Evolutionary conservation across 768 basidiomycete species (phyloP).

Genomic region (Boletus patriciae): DNA sequence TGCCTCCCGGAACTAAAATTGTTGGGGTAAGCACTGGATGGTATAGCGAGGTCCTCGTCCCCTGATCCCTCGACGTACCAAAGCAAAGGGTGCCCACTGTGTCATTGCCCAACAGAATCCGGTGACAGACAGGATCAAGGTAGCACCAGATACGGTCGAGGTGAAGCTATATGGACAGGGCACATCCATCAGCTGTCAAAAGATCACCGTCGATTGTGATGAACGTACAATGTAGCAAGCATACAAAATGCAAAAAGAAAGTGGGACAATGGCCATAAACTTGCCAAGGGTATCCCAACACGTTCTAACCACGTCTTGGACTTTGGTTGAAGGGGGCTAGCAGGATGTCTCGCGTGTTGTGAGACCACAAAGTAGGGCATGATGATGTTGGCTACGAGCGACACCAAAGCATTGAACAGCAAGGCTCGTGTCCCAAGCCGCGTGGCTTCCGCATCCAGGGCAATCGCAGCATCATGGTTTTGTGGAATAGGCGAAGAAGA

Average conservation of each 20-base stretch:
- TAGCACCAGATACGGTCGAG: slow-evolving; percentile 66
- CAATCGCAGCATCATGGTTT: slow-evolving; percentile 29
- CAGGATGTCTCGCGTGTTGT: too few relatives aligned
- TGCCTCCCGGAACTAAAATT: too few relatives aligned
- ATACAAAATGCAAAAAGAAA: slow-evolving; percentile 81
- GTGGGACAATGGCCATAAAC: slow-evolving; percentile 85
- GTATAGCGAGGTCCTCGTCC: background rate
- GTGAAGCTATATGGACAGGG: slow-evolving; percentile 55
- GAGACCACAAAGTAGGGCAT: too few relatives aligned
- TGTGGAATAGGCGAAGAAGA: too few relatives aligned
- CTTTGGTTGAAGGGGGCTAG: too few relatives aligned
- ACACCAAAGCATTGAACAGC: too few relatives aligned
- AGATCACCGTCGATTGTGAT: slow-evolving; percentile 19
- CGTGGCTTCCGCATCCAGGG: slow-evolving; percentile 66
- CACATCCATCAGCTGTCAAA: background rate
- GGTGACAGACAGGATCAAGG: slow-evolving; percentile 69
- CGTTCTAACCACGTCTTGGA: slow-evolving; percentile 38
- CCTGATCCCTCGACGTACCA: slow-evolving; percentile 69
- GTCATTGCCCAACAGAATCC: slow-evolving; percentile 94
- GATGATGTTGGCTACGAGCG: too few relatives aligned
- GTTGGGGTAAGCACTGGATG: slow-evolving; percentile 14
- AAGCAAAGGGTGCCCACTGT: slow-evolving; percentile 90
- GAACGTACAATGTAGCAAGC: slow-evolving; percentile 80
- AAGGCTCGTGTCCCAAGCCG: too few relatives aligned
- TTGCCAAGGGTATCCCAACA: slow-evolving; percentile 60